A percentile compares a stretch with the other conserved stretches of the same genome.
phyloP scores from a whole-genome alignment of 2,329 filamentous ascomycete species.

The Colletotrichum falcatum region DNA sequence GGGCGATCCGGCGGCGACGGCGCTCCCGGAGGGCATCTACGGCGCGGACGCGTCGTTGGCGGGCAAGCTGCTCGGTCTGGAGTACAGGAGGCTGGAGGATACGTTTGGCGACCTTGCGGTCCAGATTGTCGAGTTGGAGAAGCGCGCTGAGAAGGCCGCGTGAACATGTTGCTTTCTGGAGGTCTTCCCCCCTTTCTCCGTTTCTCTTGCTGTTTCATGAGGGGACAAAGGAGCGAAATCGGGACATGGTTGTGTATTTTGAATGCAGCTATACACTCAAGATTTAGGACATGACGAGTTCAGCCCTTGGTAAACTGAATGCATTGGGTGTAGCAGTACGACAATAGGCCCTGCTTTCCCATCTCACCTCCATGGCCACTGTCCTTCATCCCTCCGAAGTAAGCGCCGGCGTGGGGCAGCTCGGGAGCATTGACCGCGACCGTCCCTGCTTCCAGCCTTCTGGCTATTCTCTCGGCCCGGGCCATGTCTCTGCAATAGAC shows the following conservation, averaged over 20 bases:
- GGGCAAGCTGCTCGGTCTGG: conserved; percentile 42
- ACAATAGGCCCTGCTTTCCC: conserved; percentile 49
- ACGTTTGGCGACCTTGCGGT: conserved; percentile 43
- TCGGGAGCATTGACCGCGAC: conserved; percentile 68
- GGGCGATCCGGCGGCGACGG: conserved; percentile 38
- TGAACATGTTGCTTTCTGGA: background rate
- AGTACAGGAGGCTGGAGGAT: conserved; percentile 42
- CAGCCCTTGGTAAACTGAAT: conserved; percentile 48
- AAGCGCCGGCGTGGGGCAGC: conserved; percentile 48
- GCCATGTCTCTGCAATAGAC: conserved; percentile 67
- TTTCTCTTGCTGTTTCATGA: background rate
- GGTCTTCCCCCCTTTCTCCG: too few relatives aligned
- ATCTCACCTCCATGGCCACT: conserved; percentile 51
- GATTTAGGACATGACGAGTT: background rate
- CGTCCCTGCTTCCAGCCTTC: conserved; percentile 66
- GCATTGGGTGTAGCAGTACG: conserved; percentile 50
- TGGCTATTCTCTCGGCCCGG: conserved; percentile 63
- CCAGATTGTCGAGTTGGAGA: conserved; percentile 43
- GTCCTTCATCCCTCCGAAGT: conserved; percentile 50
- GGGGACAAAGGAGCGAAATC: too few relatives aligned
- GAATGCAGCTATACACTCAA: background rate
- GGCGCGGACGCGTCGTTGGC: conserved; percentile 39
- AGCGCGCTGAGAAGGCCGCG: conserved; percentile 7
- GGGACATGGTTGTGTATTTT: background rate
- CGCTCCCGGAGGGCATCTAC: conserved; percentile 42